Conservation (phyloP, 2,329 filamentous ascomycete species). For the Penicillium sp. region DNA sequence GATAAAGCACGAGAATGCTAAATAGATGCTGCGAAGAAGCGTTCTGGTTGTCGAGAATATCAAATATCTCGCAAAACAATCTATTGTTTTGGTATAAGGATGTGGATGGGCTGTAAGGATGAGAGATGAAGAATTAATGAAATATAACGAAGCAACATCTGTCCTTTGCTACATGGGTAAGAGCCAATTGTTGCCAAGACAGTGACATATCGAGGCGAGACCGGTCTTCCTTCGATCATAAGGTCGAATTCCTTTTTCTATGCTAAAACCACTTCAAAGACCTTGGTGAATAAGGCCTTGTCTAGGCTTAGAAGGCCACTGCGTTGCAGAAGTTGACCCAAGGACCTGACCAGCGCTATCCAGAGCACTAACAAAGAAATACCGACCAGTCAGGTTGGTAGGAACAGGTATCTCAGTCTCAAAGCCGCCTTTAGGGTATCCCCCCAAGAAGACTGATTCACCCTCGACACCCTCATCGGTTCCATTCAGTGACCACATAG, state of each 20-base stretch:
- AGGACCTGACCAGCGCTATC: not conserved
- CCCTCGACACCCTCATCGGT: not conserved
- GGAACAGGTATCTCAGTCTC: not conserved
- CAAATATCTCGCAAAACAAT: no score
- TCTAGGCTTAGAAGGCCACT: not conserved
- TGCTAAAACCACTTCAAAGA: not conserved
- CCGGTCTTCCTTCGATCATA: not conserved
- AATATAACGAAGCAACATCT: no score
- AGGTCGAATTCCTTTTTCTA: not conserved
- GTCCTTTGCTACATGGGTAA: not conserved
- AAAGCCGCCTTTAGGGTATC: not conserved
- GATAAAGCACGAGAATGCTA: no score
- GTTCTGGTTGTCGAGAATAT: no score
- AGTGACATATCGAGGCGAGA: not conserved
- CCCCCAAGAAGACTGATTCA: not conserved
- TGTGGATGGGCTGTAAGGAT: no score
- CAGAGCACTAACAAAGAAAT: not conserved
- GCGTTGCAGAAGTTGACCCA: not conserved
- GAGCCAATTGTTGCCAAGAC: not conserved
- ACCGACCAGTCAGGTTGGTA: not conserved
- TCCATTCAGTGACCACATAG: constrained; percentile 14
- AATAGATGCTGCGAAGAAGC: no score
- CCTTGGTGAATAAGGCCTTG: not conserved
- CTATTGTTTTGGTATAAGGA: no score
- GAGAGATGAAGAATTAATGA: no score